Evolutionary conservation across 345 rosid species (phyloP), one percentile per base, ranked within the genome.

Genomic region (Psidium guajava): DNA sequence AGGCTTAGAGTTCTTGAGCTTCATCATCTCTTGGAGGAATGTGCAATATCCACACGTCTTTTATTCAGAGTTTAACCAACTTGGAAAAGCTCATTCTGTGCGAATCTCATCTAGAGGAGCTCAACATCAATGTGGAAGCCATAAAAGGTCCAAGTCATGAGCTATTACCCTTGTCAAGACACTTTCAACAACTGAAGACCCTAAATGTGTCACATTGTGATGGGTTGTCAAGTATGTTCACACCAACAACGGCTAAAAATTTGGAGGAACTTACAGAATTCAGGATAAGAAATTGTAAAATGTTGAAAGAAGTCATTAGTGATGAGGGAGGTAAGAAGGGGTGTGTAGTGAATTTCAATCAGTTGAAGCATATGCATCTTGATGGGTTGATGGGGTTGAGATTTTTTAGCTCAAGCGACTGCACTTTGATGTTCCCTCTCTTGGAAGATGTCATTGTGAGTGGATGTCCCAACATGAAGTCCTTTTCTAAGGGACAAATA

Each of bases 41-140:
- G 0, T 32, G 3, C 3, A 8, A 2, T 32, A 32, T 32, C 44
- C 75, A 32, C 1, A 0, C 32, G 11, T 16, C 12, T 0, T 16
- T 64, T 32, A 0, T 64, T 16, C 11, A 5, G 3, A 64, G 75
- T 32, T 64, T 64, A 16, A 64, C 75, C 0, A 16, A 0, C 12
- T 64, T 64, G 0, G 44, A 64, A 64, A 8, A 64, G 6, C 1
- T 64, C 0, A 0, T 32, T 64, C 24, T 64, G 16, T 64, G 75
- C 12, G 8, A 64, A 16, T 64, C 75, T 32, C 8, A 64, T 32
- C 6, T 16, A 28, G 44, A 64, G 8, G 42, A 64, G 6, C 10
- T 3, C 11, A 64, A 1, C 44, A 15, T 16, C 22, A 64, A 7
- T 28, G 16, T 27, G 21, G 40, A 27, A 59, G 73, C 73, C 73